Evolutionary conservation across 768 basidiomycete species (phyloP), one percentile per base, ranked within the genome.

Genomic region (Termitomyces sp.): DNA sequence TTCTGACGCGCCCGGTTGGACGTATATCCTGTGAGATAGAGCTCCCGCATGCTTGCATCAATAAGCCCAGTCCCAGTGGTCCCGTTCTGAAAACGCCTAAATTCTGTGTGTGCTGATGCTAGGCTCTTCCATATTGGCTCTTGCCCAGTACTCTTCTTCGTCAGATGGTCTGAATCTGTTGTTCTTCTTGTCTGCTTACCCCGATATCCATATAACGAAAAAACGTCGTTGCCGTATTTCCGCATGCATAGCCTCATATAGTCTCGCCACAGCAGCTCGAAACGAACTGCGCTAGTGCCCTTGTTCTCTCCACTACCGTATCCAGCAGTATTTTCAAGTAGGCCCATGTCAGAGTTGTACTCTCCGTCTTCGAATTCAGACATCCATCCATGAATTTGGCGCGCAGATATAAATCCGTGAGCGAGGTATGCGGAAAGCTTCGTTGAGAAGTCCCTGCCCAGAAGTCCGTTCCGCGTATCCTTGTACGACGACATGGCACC

Each of bases 1-100:
- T 49, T 58, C 34, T 58, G 57, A n/a, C 57, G 46, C 20, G 57
- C 57, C 25, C 57, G 31, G 46, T 58, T 58, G 6, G 57, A 58
- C 20, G 57, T 58, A n/a, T 58, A 58, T 17, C 47, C 46, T 3
- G 46, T 49, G 14, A 58, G 46, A 17, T 47, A 47, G 15, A 47
- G 47, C 9, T 48, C 47, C 2, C 29, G 47, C 47, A 31, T 48
- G 11, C 47, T 48, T 48, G 29, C 47, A 48, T 48, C 29, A 8
- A 48, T 14, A 48, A 48, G 47, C 5, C 47, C 47, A 0, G 29
- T 48, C 29, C 29, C 47, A 48, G 47, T 48, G 3, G 47, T 48
- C 15, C 47, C 47, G 29, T 48, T 48, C 47, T 48, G 47, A 29
- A 48, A 48, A 12, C 47, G 29, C 29, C 47, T 48, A 4, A 48